Base-by-base conservation (phyloP, 306 rosid species). In the Pterocarpus macrocarpus region DNA sequence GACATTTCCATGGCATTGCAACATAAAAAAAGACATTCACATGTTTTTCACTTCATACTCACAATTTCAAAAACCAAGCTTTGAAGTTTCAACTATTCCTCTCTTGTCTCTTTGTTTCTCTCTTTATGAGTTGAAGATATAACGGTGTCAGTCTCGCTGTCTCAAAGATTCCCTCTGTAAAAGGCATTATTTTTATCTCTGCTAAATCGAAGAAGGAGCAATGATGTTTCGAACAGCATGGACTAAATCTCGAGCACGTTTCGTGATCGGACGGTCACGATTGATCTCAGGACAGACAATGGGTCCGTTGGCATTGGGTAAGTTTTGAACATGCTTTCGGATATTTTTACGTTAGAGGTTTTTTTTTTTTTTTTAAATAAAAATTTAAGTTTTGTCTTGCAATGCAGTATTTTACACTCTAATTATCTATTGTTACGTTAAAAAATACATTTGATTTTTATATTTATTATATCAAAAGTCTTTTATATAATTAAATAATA, bases 1-100 rank as follows among this genome's bases (percentile, higher is more conserved):
- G 68, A 16, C 28, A 22, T 22, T 22, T 22, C 28, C 28, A 10
- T 1, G 61, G 61, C 61, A 55, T 16, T 32, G 39, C 34, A 49
- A 78, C 22, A 44, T 17, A 39, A 61, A 59, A 76, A 43, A 28
- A 53, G 2, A 5, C 5, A 36, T 38, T 44, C 0, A 50, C 69
- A 39, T 28, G 1, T 43, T 43, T 47, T 76, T 22, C 28, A 1
- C 82, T 49, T 57, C 53, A 80, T 79, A 75, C 64, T 49, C 73
- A 63, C 76, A 65, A 9, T 91, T 50, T 89, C 87, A 88, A 86
- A 89, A 83, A 87, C 83, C 83, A 92, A 90, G 87, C 66, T 82
- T 71, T 80, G 47, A 43, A 43, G 47, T 43, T 43, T 1, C 75
- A 35, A 57, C 68, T 35, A 8, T 11, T 22, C 32, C 58, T 49